Evolutionary conservation across 371 early-diverging fungal genomes (phyloP), one percentile per base, ranked within the genome.

Genomic region (Rhizopus microsporus): DNA sequence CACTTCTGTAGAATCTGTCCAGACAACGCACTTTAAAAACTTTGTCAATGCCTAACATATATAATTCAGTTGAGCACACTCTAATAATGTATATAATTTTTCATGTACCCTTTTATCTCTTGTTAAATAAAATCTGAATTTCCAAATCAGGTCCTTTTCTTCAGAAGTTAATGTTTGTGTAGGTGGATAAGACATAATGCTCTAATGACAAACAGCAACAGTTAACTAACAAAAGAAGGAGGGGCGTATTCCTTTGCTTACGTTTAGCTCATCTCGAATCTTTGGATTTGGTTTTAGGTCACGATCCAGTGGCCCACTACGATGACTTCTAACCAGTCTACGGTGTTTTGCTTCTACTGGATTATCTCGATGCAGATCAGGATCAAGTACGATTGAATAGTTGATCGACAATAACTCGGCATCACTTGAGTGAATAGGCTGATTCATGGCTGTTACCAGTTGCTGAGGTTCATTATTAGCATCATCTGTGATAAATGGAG

Each of bases 341-440:
- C 97, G 83, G 71, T 98, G 97, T 65, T 97, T 97, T n/a, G 84
- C 91, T 72, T 98, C 99, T 0, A 94, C 93, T 0, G 92, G 93
- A 64, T 98, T 97, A 60, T 93, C 92, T 12, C 88, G 70, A 37
- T 76, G 66, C 52, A 88, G 79, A 57, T 93, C 94, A 3, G 89
- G 84, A 63, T 94, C 94, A 4, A 78, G 54, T 12, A 85, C 75
- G 5, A 79, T 31, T 43, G 75, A 74, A 51, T 68, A 82, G 32
- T 33, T 70, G 48, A 53, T 51, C 2, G 23, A 23, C 23, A 23
- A 23, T 23, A 23, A 23, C 23, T 23, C 23, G 6, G 58, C 17
- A 42, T 56, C 46, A 33, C 16, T 23, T 43, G 16, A 59, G 55
- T 1, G 62, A 49, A 50, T 68, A 54, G 32, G 62, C 15, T 68